phyloP scores from a whole-genome alignment of 257 asterid genomes.

The Rubia yunnanensis region DNA sequence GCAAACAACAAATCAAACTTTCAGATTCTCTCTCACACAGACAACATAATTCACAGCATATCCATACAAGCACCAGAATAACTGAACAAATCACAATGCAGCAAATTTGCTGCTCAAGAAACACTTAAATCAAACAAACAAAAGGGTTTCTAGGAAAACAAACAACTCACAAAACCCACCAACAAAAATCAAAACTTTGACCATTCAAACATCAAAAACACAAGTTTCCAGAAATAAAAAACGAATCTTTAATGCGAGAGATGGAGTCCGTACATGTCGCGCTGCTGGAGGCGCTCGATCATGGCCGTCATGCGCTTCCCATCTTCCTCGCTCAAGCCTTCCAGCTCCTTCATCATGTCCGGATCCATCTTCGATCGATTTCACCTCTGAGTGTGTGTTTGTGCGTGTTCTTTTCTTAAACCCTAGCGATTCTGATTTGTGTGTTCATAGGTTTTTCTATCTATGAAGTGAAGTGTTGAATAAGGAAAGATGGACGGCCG shows the following conservation, averaged over 20 bases:
- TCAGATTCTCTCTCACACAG: background rate
- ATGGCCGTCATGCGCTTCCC: conserved; percentile 21
- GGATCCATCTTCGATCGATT: conserved; percentile 25
- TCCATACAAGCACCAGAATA: background rate
- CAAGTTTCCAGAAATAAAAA: background rate
- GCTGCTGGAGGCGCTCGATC: conserved; percentile 38
- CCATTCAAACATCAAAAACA: background rate
- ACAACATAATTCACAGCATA: background rate
- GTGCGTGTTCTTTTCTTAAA: background rate
- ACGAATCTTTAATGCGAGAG: background rate
- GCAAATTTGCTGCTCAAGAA: background rate
- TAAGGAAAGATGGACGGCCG: conserved; percentile 2
- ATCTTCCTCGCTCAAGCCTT: conserved; percentile 29
- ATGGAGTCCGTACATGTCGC: conserved; percentile 21
- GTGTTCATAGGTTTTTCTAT: background rate
- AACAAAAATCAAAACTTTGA: background rate
- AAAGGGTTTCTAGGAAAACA: background rate
- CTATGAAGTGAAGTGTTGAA: background rate
- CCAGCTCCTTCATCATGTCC: conserved; percentile 28
- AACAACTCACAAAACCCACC: background rate
- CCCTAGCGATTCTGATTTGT: background rate
- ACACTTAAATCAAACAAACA: background rate
- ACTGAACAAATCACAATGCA: background rate
- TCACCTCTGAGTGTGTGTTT: background rate
- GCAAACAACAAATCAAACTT: background rate